Evolutionary conservation across 2,329 filamentous ascomycete species (phyloP).

Genomic region (Coniochaeta pulveracea): DNA sequence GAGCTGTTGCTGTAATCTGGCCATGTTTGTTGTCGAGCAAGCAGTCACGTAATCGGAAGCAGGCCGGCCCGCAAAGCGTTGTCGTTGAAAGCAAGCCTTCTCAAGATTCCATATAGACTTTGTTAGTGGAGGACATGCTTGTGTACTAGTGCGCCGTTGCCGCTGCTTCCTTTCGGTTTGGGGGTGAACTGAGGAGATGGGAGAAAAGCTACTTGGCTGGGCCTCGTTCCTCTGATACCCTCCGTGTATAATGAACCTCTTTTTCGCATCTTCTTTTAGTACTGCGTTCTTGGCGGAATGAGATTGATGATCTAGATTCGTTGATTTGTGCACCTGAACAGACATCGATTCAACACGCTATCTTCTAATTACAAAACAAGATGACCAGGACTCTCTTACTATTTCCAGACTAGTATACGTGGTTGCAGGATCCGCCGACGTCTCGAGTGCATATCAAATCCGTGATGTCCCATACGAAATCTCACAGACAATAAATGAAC

Average conservation of each 20-base stretch:
- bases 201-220: background rate
- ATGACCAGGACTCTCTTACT: no score
- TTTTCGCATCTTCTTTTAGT: background rate
- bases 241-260: slow-evolving; percentile 3
- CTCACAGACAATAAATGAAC: no score
- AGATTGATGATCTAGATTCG: background rate
- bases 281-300: background rate
- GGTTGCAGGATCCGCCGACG: no score
- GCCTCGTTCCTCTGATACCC: background rate
- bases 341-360: no score
- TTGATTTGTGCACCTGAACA: no score
- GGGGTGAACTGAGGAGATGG: background rate
- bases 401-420: background rate
- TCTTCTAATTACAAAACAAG: no score
- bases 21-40: background rate
- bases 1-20: slow-evolving; percentile 71
- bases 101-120: slow-evolving; percentile 3
- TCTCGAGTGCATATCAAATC: no score
- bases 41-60: no score
- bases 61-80: no score
- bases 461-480: no score
- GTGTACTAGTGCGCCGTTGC: background rate
- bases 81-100: no score
- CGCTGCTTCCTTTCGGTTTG: background rate
- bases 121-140: background rate